A percentile compares a stretch with the other conserved stretches of the same genome.
Evolutionary conservation across 805 yeast species (phyloP).

Genomic region (Metschnikowia santaceciliae): DNA sequence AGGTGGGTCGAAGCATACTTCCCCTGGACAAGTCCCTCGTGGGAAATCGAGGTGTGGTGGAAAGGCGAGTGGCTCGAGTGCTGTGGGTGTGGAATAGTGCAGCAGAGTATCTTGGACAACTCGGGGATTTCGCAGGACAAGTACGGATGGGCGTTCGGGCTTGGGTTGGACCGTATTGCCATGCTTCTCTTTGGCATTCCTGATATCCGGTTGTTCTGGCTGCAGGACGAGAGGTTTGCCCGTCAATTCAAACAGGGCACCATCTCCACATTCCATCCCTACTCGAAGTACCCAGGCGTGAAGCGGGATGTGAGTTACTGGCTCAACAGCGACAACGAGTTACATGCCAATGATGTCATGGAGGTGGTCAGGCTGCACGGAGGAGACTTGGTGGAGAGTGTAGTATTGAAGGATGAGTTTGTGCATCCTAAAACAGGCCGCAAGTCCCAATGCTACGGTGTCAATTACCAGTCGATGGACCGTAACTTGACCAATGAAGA

Average conservation of each 20-base stretch:
- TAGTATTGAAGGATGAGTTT: conserved; percentile 74
- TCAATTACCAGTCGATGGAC: conserved; percentile 95
- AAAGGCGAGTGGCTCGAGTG: conserved; percentile 97
- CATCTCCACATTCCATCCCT: conserved; percentile 76
- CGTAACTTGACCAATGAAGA: conserved; percentile 83
- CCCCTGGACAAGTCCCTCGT: conserved; percentile 98
- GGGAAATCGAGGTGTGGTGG: conserved; percentile 99
- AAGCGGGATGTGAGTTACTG: conserved; percentile 89
- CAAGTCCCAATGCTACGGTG: conserved; percentile 80
- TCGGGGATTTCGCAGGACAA: conserved; percentile 59
- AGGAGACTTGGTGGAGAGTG: conserved; percentile 87
- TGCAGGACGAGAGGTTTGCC: conserved; percentile 70
- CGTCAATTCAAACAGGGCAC: conserved; percentile 64
- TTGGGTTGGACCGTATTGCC: conserved; percentile 92
- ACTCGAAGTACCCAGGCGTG: conserved; percentile 87
- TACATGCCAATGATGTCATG: conserved; percentile 91
- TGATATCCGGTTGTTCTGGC: conserved; percentile 92
- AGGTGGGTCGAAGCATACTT: conserved; percentile 95
- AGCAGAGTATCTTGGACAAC: conserved; percentile 68
- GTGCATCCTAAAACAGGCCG: conserved; percentile 77
- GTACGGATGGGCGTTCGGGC: conserved; percentile 96
- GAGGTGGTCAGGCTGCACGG: conserved; percentile 83
- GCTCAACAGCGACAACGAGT: conserved; percentile 49
- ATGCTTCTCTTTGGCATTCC: conserved; percentile 95
- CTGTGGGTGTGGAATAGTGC: conserved; percentile 92